Evolutionary conservation across 2,329 filamentous ascomycete species (phyloP).

Genomic region (Alternaria ethzedia): DNA sequence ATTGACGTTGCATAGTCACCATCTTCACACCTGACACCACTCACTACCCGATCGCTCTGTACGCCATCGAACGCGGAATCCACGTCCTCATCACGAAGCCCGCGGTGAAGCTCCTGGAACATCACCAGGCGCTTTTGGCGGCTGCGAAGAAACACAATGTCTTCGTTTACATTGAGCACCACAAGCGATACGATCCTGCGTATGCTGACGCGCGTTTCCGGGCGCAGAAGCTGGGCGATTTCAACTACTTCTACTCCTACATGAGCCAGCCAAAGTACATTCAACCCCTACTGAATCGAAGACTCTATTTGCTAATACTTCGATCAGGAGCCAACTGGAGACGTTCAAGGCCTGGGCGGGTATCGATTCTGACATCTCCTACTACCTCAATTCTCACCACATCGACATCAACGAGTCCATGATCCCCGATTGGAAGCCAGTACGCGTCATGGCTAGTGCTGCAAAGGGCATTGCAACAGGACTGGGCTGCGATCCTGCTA

Average conservation of each 20-base stretch:
- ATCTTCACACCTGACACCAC: constrained; percentile 96
- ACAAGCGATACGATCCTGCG: constrained; percentile 94
- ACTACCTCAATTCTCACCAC: constrained; percentile 96
- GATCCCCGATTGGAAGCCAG: constrained; percentile 80
- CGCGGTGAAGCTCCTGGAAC: constrained; percentile 80
- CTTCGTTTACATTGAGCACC: constrained; percentile 93
- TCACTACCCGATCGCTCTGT: constrained; percentile 89
- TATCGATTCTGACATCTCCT: constrained; percentile 89
- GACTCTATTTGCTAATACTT: constrained; percentile 64
- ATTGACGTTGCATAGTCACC: constrained; percentile 63
- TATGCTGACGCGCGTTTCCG: constrained; percentile 86
- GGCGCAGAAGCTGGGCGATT: constrained; percentile 80
- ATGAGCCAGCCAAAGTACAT: constrained; percentile 73
- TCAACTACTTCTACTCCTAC: constrained; percentile 98
- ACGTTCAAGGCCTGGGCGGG: constrained; percentile 96
- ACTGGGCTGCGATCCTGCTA: constrained; percentile 78
- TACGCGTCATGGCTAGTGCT: constrained; percentile 78
- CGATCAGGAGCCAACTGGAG: constrained; percentile 87
- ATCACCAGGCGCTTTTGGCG: constrained; percentile 78
- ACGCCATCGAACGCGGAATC: constrained; percentile 85
- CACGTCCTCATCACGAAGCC: constrained; percentile 96
- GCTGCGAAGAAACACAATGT: constrained; percentile 77
- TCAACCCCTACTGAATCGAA: constrained; percentile 49
- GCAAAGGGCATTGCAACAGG: constrained; percentile 79
- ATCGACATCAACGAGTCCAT: constrained; percentile 92